A percentile compares a stretch with the other conserved stretches of the same genome.
These are phyloP conservation scores for Penicillium macrosclerotiorum DNA, from an alignment of 495 filamentous ascomycete species.

Conservation along the genomic window DNA sequence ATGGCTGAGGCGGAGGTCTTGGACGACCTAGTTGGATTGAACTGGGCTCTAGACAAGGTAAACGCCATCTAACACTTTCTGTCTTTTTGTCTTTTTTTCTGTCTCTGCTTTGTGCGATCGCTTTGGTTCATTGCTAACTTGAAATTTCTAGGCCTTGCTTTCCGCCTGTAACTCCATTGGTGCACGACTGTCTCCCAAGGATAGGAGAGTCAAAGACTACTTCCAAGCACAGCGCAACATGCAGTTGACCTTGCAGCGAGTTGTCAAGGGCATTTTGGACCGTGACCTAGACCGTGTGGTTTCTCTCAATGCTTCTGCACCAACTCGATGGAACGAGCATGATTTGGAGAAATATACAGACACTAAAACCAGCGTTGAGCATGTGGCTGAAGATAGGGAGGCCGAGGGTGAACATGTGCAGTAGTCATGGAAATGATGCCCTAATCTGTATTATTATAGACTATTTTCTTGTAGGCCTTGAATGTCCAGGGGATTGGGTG, in stretches of 20 bases:
- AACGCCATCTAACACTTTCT: background rate
- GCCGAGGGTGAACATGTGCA: no score
- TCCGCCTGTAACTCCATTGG: background rate
- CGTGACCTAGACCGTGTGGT: slow-evolving; percentile 1
- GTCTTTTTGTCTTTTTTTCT: background rate
- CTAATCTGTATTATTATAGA: no score
- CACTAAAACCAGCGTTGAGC: no score
- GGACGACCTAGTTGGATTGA: slow-evolving; percentile 44
- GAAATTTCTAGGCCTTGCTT: background rate
- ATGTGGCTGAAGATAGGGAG: no score
- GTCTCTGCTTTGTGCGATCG: no score
- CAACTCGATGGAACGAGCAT: slow-evolving; percentile 3
- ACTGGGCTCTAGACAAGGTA: slow-evolving; percentile 37
- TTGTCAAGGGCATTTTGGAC: slow-evolving; percentile 1
- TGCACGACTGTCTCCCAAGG: no score
- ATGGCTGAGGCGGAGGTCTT: slow-evolving; percentile 19
- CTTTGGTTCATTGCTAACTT: background rate
- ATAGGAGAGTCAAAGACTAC: no score
- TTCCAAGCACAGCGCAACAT: no score
- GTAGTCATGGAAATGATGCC: no score
- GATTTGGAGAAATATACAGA: slow-evolving; percentile 1
- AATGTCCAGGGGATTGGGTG: no score
- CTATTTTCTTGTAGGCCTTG: no score
- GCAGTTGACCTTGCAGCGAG: background rate
- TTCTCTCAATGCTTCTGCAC: background rate